Evolutionary conservation across 352 stramenopile genomes (phyloP).

Genomic region (Globisporangium mamillatum): DNA sequence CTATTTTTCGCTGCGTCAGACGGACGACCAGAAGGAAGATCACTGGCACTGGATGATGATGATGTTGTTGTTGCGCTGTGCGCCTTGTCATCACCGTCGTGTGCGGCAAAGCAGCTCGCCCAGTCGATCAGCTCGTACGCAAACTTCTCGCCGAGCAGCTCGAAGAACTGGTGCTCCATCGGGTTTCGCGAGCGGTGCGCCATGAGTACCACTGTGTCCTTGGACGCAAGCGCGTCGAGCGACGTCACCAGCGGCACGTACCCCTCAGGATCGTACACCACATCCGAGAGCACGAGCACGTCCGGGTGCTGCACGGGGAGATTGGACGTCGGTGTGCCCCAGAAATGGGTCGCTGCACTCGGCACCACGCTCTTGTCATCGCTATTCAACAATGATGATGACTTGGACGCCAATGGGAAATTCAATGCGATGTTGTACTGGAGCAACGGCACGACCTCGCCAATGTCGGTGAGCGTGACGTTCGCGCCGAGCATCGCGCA

Average conservation of each 20-base stretch:
- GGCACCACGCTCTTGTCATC: conserved; percentile 11
- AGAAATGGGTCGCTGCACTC: conserved; percentile 43
- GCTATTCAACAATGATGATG: not conserved
- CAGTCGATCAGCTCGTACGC: conserved; percentile 48
- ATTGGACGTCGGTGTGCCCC: conserved; percentile 41
- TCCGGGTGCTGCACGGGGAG: conserved; percentile 42
- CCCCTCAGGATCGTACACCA: conserved; percentile 78
- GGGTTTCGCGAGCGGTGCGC: conserved; percentile 74
- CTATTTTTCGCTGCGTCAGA: not conserved
- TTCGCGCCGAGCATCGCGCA: conserved; percentile 57
- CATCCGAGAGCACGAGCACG: conserved; percentile 73
- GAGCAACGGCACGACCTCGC: conserved; percentile 69
- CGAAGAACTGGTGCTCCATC: conserved; percentile 82
- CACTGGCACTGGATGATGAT: not conserved
- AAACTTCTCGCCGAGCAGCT: conserved; percentile 45
- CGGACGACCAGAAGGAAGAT: not conserved
- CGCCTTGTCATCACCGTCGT: not conserved
- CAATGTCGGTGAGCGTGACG: conserved; percentile 74
- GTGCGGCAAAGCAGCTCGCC: conserved; percentile 17
- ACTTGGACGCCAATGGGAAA: conserved; percentile 18
- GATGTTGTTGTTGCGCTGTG: not conserved
- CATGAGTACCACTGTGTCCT: conserved; percentile 62
- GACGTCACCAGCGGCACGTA: conserved; percentile 66
- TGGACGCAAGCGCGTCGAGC: conserved; percentile 37
- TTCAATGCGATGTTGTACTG: conserved; percentile 80